These are phyloP conservation scores for Rhizopus arrhizus DNA, from an alignment of 371 early-diverging fungal genomes.

Conservation along the genomic window DNA sequence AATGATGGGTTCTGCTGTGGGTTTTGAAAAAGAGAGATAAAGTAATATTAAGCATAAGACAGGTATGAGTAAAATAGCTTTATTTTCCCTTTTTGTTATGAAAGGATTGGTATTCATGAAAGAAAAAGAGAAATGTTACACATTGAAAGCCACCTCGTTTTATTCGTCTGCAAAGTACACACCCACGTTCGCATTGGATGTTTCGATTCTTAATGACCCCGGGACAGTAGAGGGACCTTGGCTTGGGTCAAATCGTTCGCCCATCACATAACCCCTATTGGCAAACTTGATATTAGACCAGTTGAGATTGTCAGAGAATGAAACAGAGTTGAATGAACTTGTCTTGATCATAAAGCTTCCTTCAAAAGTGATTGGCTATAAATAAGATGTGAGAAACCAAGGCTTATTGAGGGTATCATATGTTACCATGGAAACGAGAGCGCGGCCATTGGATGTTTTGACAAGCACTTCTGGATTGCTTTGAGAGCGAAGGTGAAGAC, in stretches of 20 bases:
- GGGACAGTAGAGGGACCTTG: neutral
- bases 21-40: neutral
- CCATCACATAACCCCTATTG: neutral
- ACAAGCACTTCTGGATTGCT: neutral
- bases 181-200: neutral
- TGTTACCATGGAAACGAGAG: neutral
- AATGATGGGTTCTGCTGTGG: too few relatives aligned
- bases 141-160: neutral
- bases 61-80: neutral
- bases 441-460: neutral
- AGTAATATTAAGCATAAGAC: neutral
- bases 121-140: neutral
- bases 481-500: neutral
- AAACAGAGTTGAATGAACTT: neutral
- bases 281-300: neutral
- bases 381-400: neutral
- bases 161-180: neutral
- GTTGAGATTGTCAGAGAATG: neutral
- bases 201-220: neutral
- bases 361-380: neutral
- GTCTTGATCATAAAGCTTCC: neutral
- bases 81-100: neutral
- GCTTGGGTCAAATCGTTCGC: neutral
- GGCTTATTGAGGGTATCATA: neutral
- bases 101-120: neutral